Base-by-base conservation (phyloP, 163 green algal genomes). In the Prototheca wickerhamii region DNA sequence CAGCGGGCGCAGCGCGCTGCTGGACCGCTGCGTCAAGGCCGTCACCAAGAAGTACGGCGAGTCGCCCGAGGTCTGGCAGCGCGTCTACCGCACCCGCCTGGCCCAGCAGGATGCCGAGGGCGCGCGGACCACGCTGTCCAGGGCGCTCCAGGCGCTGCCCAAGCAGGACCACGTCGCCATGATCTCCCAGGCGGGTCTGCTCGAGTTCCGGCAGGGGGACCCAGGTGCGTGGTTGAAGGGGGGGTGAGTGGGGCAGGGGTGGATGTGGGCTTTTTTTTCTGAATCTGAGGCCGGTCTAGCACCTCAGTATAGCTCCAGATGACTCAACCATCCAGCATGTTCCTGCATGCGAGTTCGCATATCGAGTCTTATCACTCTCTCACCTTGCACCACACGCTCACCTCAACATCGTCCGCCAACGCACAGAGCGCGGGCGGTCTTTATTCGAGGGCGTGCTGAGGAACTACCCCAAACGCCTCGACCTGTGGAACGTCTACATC, bases 401-500 rank as follows among this genome's bases (percentile, higher is more conserved):
- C 18, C 5, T 54, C 52, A 59, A 59, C 26, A 37, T 25, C 21
- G n/a, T 28, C 49, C 49, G 2, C 12, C 37, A 74, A 26, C 21
- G 42, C 80, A 28, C 46, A 32, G 89, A 96, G 78, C 76, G 83
- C 0, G 89, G 82, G 17, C 81, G 91, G 57, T 79, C 76, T 37
- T 75, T 96, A 0, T 87, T 95, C 64, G 89, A 95, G 74, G 79
- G 83, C 25, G 74, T 97, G 57, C 76, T 98, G 61, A 74, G 82
- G 17, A 95, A 92, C 77, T 93, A 96, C 79, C 92, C 93, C 50
- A 90, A 91, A 71, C 82, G 92, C 21, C 72, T 90, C 15, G 93
- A 98, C 76, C 69, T 98, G 30, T 98, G 92, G 93, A 93, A 78
- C 72, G 75, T 96, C 1, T 98, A 98, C 79, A 73, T 98, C 8